Base-by-base conservation (phyloP, 148 eudicot species). In the Fagopyrum homotropicum region DNA sequence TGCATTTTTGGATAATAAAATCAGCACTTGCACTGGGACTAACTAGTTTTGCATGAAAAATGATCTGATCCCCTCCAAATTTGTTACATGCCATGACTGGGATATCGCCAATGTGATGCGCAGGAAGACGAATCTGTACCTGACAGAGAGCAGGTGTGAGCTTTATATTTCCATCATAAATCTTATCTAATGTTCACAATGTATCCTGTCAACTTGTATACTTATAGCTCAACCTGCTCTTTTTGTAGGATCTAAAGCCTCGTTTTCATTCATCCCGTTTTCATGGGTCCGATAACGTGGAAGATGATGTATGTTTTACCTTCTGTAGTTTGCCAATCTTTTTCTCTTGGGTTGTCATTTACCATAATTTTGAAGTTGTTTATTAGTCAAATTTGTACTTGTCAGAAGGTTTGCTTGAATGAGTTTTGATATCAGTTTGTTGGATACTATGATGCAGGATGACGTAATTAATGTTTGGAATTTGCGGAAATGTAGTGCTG, bases 191-290 rank as follows among this genome's bases (percentile, higher is more conserved):
- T 63, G 44, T 30, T 63, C 44, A 11, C 69, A 29, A 29, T 63
- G 9, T 63, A 9, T 3, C 26, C 69, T 63, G 35, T 60, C 22
- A 29, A 63, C 69, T 63, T 9, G 69, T 44, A 63, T 63, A 9
- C 26, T 63, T 63, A 30, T 63, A 30, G 12, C 45, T 12, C 35
- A 57, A 30, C 35, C 44, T 63, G 3, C 26, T 63, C 69, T 63
- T 30, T 61, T 26, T 77, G 81, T 88, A 95, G 98, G 98, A 95
- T 85, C 79, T 95, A 80, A 95, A 85, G 85, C 98, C 98, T 69
- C 97, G 93, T 70, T 95, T 95, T 79, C 98, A 95, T 84, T 85
- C 98, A 52, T 95, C 98, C 52, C 97, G 98, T 57, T 81, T 95
- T 51, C 98, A 90, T 84, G 98, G 98, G 73, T 90, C 98, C 29